Evolutionary conservation across 352 stramenopile genomes (phyloP).

Genomic region (Phytopythium sindhum): DNA sequence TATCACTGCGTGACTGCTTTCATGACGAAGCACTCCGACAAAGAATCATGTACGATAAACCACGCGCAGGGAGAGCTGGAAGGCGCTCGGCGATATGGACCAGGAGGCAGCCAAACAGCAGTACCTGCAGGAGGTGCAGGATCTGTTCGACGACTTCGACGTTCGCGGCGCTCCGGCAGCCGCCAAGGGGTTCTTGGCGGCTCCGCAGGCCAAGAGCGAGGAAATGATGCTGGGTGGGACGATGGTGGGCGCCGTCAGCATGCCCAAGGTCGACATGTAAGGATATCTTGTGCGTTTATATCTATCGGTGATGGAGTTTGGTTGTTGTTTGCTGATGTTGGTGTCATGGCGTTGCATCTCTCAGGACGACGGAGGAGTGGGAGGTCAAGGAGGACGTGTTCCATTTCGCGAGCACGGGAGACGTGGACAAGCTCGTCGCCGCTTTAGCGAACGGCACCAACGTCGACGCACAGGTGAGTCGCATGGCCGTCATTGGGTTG

Average conservation of each 20-base stretch:
- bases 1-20: neutral
- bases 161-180: slow-evolving; percentile 17
- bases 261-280: slow-evolving; percentile 69
- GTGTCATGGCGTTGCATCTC: neutral
- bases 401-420: slow-evolving; percentile 66
- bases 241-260: slow-evolving; percentile 61
- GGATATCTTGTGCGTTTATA: neutral
- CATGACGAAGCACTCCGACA: neutral
- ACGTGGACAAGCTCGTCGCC: slow-evolving; percentile 45
- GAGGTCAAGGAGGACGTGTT: slow-evolving; percentile 69
- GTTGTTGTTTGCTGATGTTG: neutral
- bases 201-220: slow-evolving; percentile 24
- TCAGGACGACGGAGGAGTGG: slow-evolving; percentile 74
- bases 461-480: slow-evolving; percentile 39
- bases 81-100: slow-evolving; percentile 52
- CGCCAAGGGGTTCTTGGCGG: slow-evolving; percentile 20
- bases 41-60: neutral
- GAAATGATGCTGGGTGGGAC: slow-evolving; percentile 26
- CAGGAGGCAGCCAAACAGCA: slow-evolving; percentile 53
- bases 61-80: slow-evolving; percentile 58
- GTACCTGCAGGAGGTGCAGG: slow-evolving; percentile 66
- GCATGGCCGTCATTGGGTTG: neutral
- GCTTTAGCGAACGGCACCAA: slow-evolving; percentile 38
- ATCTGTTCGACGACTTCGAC: slow-evolving; percentile 70
- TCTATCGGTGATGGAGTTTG: neutral